Percentiles rank a stretch among this genome's conserved stretches.
Evolutionary conservation across 2,329 filamentous ascomycete genomes (phyloP).

Genomic region (Aureobasidium mangrovei): DNA sequence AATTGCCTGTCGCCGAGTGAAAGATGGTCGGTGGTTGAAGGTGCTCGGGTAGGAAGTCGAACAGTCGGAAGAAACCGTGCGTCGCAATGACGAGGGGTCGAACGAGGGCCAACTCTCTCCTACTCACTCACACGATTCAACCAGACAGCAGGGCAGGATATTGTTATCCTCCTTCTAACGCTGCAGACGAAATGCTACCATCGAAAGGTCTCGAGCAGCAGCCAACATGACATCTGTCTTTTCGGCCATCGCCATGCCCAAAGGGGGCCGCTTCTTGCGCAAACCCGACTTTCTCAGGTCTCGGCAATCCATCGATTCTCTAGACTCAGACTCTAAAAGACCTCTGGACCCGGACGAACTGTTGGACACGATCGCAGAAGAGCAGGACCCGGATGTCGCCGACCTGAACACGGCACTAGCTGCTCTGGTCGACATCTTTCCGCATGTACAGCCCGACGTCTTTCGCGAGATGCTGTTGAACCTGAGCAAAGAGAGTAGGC

Average conservation of each 20-base stretch:
- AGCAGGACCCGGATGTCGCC: conserved; percentile 55
- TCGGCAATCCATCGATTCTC: not conserved
- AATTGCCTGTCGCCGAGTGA: too few relatives aligned
- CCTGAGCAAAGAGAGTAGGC: conserved; percentile 66
- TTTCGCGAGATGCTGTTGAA: conserved; percentile 71
- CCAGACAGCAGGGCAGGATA: conserved; percentile 1
- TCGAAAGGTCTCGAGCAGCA: not conserved
- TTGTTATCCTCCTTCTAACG: conserved; percentile 8
- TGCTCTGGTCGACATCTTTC: conserved; percentile 63
- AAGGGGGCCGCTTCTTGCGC: conserved; percentile 10
- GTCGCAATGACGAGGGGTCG: not conserved
- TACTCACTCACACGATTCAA: not conserved
- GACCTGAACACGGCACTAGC: conserved; percentile 63
- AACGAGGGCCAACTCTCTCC: not conserved
- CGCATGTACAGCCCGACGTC: conserved; percentile 71
- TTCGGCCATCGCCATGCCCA: conserved; percentile 12
- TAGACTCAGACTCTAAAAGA: not conserved
- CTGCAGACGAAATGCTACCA: not conserved
- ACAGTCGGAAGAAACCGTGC: not conserved
- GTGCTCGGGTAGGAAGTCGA: not conserved
- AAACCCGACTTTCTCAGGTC: conserved; percentile 10
- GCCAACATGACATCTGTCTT: conserved; percentile 14
- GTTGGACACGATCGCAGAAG: conserved; percentile 2
- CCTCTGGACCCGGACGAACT: not conserved
- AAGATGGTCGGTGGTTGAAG: not conserved